These are phyloP conservation scores for Tolypocladium paradoxum DNA, from an alignment of 2,329 filamentous ascomycete species.

Conservation along the genomic window DNA sequence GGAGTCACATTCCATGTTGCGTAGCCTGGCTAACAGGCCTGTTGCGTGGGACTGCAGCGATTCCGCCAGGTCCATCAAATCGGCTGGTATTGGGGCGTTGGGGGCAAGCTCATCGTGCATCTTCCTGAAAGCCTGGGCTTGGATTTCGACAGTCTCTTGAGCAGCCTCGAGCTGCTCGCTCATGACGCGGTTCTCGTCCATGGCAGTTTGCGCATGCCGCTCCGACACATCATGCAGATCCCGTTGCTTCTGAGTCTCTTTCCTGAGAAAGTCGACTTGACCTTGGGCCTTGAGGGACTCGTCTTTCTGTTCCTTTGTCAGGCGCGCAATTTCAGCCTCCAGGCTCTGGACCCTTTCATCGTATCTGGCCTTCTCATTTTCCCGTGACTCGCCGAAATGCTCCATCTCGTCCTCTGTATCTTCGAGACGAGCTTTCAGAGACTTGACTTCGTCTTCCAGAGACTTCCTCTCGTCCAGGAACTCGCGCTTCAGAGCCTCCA, in stretches of 20 bases:
- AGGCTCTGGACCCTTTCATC: constrained; percentile 60
- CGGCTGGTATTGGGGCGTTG: constrained; percentile 39
- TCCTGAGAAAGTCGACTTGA: constrained; percentile 51
- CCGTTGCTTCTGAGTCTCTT: constrained; percentile 47
- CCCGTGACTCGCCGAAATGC: constrained; percentile 67
- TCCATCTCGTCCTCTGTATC: constrained; percentile 90
- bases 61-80: constrained; percentile 48
- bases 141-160: constrained; percentile 40
- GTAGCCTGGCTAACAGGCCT: constrained; percentile 48
- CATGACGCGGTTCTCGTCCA: constrained; percentile 42
- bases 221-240: constrained; percentile 51
- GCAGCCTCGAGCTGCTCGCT: constrained; percentile 38
- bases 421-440: constrained; percentile 67
- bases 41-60: constrained; percentile 46
- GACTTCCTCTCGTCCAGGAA: constrained; percentile 77
- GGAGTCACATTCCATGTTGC: constrained; percentile 48
- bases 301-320: constrained; percentile 46
- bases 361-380: constrained; percentile 64
- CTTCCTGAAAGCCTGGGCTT: constrained; percentile 44
- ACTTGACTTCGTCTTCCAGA: constrained; percentile 69
- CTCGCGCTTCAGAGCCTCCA: constrained; percentile 83
- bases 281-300: constrained; percentile 48
- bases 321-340: constrained; percentile 58
- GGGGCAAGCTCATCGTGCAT: constrained; percentile 49
- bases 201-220: constrained; percentile 41